Evolutionary conservation across 2,329 filamentous ascomycete genomes (phyloP).

Genomic region (Exophiala viscosa): DNA sequence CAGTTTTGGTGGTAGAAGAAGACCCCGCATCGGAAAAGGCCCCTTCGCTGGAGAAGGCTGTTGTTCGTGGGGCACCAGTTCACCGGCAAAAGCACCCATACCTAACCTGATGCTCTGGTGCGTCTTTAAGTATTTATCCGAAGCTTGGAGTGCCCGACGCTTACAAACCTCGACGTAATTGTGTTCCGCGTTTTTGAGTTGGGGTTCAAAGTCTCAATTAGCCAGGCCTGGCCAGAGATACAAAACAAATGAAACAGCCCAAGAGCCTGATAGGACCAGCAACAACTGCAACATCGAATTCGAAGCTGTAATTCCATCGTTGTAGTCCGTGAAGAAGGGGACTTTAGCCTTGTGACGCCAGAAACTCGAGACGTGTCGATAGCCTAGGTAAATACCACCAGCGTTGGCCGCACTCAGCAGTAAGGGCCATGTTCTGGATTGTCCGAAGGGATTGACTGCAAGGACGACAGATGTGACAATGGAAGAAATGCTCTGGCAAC

Average conservation of each 20-base stretch:
- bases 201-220: constrained; percentile 1
- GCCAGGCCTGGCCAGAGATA: constrained; percentile 12
- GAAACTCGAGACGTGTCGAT: constrained; percentile 19
- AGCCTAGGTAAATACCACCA: constrained; percentile 9
- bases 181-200: background rate
- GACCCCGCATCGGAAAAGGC: constrained; percentile 18
- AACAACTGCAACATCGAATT: constrained; percentile 14
- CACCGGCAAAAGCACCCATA: constrained; percentile 15
- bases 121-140: constrained; percentile 5
- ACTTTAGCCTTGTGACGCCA: constrained; percentile 20
- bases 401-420: constrained; percentile 17
- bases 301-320: constrained; percentile 19
- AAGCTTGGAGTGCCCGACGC: background rate
- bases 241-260: constrained; percentile 8
- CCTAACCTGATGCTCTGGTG: background rate
- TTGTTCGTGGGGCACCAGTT: constrained; percentile 10
- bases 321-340: constrained; percentile 17
- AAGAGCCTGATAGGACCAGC: constrained; percentile 9
- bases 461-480: constrained; percentile 13
- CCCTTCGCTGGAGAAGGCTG: background rate
- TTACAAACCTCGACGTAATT: constrained; percentile 2
- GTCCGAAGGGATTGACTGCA: constrained; percentile 10
- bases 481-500: constrained; percentile 10
- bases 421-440: constrained; percentile 6
- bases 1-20: background rate